Conservation (phyloP, 176 grass and related monocot genomes). For the Zizania latifolia region DNA sequence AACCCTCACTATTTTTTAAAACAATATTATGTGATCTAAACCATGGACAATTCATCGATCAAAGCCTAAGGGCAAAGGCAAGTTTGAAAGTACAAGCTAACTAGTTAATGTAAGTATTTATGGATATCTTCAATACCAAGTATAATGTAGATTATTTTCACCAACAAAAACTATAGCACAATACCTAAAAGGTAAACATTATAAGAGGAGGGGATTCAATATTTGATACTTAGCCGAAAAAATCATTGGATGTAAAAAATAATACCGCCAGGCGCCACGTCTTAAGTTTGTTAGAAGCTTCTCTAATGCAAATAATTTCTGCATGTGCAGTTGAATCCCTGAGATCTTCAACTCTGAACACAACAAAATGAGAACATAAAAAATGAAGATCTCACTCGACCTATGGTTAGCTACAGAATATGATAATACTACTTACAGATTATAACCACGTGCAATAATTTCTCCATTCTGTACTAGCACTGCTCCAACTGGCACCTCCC, state of each 20-base stretch:
- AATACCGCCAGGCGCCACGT: constrained; percentile 84
- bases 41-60: not conserved
- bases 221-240: constrained; percentile 15
- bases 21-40: not conserved
- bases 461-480: constrained; percentile 85
- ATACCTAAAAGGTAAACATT: not conserved
- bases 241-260: constrained; percentile 17
- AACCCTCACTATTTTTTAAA: not conserved
- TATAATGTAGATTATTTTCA: constrained; percentile 12
- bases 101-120: not conserved
- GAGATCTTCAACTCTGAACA: constrained; percentile 82
- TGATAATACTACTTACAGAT: constrained; percentile 57
- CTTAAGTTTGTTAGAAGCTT: constrained; percentile 86
- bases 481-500: constrained; percentile 96
- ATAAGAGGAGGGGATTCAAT: not conserved
- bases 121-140: constrained; percentile 11
- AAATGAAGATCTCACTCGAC: constrained; percentile 7
- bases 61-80: not conserved
- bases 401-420: constrained; percentile 4
- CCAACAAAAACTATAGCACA: not conserved
- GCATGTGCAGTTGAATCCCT: constrained; percentile 99
- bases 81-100: not conserved
- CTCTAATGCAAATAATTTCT: constrained; percentile 98
- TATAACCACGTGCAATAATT: constrained; percentile 95
- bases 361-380: constrained; percentile 26